Conservation (phyloP, 2,329 filamentous ascomycete species). For the Penicillium sp. region DNA sequence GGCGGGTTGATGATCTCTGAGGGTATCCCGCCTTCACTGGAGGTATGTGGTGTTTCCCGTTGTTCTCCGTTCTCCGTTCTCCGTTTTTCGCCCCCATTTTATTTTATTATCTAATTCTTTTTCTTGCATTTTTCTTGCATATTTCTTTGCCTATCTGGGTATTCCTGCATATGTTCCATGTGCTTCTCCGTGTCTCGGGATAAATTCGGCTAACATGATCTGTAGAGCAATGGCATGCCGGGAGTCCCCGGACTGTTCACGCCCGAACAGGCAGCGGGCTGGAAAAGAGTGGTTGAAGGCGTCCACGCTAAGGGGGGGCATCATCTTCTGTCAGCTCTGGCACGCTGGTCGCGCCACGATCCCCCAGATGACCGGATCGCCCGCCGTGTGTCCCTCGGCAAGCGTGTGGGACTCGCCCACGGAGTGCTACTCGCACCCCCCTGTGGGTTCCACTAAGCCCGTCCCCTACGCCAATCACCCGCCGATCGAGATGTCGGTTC, state of each 20-base stretch:
- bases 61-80: neutral
- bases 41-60: conserved; percentile 32
- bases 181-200: neutral
- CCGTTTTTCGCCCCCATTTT: neutral
- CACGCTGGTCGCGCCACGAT: conserved; percentile 50
- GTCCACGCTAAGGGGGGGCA: conserved; percentile 53
- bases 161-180: neutral
- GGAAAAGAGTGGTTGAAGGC: conserved; percentile 52
- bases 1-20: conserved; percentile 40
- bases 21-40: conserved; percentile 37
- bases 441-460: conserved; percentile 34
- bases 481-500: conserved; percentile 46
- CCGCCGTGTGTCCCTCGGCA: conserved; percentile 41
- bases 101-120: too few species aligned
- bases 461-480: conserved; percentile 44
- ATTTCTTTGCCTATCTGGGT: too few species aligned
- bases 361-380: conserved; percentile 41
- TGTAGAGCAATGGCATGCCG: conserved; percentile 40
- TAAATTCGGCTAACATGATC: neutral
- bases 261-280: conserved; percentile 46
- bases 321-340: conserved; percentile 44
- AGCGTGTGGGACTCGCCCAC: conserved; percentile 47
- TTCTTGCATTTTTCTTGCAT: too few species aligned
- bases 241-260: conserved; percentile 36
- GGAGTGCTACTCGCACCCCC: conserved; percentile 43